Evolutionary conservation across 441 rosid genomes (phyloP).

Genomic region (Croton setiger): DNA sequence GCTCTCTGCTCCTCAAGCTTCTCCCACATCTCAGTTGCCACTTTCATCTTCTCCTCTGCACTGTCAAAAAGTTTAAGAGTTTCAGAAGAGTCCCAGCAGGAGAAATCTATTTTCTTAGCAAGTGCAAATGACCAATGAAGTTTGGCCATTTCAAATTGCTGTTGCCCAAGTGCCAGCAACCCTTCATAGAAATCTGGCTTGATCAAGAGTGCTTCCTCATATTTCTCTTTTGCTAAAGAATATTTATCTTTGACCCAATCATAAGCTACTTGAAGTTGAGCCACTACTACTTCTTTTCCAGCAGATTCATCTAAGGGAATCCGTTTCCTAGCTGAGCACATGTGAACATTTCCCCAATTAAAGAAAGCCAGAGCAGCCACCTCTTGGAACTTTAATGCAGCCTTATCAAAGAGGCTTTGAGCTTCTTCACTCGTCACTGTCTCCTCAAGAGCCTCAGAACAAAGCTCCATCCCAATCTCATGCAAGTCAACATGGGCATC

Average conservation of each 20-base stretch:
- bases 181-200: slow-evolving; percentile 96
- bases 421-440: slow-evolving; percentile 88
- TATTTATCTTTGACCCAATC: slow-evolving; percentile 86
- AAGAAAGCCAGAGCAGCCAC: slow-evolving; percentile 93
- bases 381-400: slow-evolving; percentile 90
- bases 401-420: slow-evolving; percentile 77
- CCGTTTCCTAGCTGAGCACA: slow-evolving; percentile 97
- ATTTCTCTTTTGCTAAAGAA: slow-evolving; percentile 70
- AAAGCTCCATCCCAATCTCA: slow-evolving; percentile 95
- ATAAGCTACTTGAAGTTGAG: slow-evolving; percentile 77
- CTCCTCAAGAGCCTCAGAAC: slow-evolving; percentile 96
- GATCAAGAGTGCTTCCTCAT: slow-evolving; percentile 69
- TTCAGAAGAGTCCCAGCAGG: slow-evolving; percentile 68
- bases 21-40: slow-evolving; percentile 96
- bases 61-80: slow-evolving; percentile 70
- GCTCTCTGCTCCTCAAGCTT: slow-evolving; percentile 80
- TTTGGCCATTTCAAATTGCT: slow-evolving; percentile 97
- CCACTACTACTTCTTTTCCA: slow-evolving; percentile 50
- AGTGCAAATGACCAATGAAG: slow-evolving; percentile 87
- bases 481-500: slow-evolving; percentile 92
- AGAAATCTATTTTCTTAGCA: slow-evolving; percentile 73
- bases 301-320: slow-evolving; percentile 89
- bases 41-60: slow-evolving; percentile 91
- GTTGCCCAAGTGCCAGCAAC: slow-evolving; percentile 84
- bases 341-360: slow-evolving; percentile 97